phyloP scores from a whole-genome alignment of 1,139 yeast genomes.

The Protomyces arabidopsidicola region DNA sequence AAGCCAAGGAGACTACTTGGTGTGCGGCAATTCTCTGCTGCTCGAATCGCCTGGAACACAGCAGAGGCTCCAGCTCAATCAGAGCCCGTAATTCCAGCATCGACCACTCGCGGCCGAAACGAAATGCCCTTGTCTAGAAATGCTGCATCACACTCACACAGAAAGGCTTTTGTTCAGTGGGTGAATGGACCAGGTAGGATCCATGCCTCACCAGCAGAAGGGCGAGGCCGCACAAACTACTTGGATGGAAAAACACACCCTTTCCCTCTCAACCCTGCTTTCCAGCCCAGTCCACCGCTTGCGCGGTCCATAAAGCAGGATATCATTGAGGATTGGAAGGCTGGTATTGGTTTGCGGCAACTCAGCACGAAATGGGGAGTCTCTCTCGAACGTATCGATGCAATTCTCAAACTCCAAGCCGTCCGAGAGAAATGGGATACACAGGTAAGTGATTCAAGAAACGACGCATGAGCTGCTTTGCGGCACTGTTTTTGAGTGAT shows the following conservation, averaged over 20 bases:
- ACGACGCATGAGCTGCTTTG: background rate
- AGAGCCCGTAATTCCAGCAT: background rate
- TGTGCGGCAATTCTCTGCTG: background rate
- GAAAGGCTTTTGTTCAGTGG: slow-evolving; percentile 17
- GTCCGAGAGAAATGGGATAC: background rate
- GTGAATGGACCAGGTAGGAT: background rate
- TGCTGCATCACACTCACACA: slow-evolving; percentile 6
- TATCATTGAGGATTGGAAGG: slow-evolving; percentile 8
- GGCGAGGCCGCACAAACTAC: slow-evolving; percentile 4
- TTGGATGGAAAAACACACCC: slow-evolving; percentile 20
- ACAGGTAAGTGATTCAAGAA: background rate
- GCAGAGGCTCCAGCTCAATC: background rate
- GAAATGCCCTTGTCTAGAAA: slow-evolving; percentile 1
- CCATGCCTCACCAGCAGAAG: slow-evolving; percentile 1
- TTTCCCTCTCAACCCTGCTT: slow-evolving; percentile 17
- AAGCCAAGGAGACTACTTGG: background rate
- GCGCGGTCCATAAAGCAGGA: background rate
- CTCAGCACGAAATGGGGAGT: slow-evolving; percentile 15
- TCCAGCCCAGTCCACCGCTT: slow-evolving; percentile 12
- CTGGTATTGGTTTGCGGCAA: slow-evolving; percentile 11
- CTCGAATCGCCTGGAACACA: background rate
- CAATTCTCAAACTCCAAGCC: slow-evolving; percentile 11
- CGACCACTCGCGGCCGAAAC: background rate
- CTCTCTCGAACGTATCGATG: slow-evolving; percentile 17
- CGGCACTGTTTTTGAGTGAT: background rate